These are phyloP conservation scores for Houttuynia cordata DNA, from an alignment of 164 flowering plant species.

Conservation along the genomic window DNA sequence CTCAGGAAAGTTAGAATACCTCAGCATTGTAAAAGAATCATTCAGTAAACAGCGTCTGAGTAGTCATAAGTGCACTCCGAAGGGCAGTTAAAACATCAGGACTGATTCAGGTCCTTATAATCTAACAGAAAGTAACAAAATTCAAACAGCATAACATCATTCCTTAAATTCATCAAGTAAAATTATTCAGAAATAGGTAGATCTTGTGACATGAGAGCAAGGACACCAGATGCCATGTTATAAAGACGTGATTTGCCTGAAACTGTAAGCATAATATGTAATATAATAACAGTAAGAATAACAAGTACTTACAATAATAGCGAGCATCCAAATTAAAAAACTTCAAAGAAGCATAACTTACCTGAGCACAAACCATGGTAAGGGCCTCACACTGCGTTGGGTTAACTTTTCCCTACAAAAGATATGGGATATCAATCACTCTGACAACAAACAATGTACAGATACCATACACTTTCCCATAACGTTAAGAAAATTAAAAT, in stretches of 20 bases:
- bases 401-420: constrained; percentile 89
- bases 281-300: not conserved
- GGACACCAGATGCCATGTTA: no score
- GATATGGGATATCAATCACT: not conserved
- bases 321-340: not conserved
- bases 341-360: constrained; percentile 11
- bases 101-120: not conserved
- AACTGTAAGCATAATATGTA: no score
- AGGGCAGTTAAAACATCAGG: not conserved
- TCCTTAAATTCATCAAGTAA: no score
- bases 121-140: not conserved
- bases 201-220: no score
- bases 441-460: not conserved
- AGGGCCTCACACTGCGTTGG: constrained; percentile 99
- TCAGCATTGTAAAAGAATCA: no score
- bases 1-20: not conserved
- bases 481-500: no score
- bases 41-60: not conserved
- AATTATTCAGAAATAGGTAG: no score
- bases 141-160: not conserved
- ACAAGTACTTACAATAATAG: not conserved
- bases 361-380: constrained; percentile 99
- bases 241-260: no score
- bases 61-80: not conserved
- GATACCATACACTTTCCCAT: not conserved